These are phyloP conservation scores for Cercophora scortea DNA, from an alignment of 495 filamentous ascomycete genomes.

Conservation along the genomic window DNA sequence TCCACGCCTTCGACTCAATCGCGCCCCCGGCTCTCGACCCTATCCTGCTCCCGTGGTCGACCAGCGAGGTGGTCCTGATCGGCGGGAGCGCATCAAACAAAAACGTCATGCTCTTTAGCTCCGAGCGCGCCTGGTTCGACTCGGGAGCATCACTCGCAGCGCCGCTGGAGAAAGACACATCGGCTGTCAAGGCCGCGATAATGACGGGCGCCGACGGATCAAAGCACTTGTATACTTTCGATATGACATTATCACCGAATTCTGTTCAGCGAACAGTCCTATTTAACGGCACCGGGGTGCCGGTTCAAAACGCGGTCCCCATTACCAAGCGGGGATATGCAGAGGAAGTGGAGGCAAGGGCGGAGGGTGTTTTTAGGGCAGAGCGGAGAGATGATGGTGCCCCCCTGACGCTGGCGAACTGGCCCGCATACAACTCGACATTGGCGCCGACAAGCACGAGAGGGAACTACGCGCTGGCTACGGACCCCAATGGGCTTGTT, in stretches of 20 bases:
- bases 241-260: constrained; percentile 73
- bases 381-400: constrained; percentile 17
- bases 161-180: constrained; percentile 46
- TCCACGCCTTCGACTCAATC: constrained; percentile 44
- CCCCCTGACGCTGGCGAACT: constrained; percentile 45
- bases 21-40: constrained; percentile 61
- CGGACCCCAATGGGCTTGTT: constrained; percentile 51
- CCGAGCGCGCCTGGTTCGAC: constrained; percentile 49
- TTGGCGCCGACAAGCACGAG: constrained; percentile 56
- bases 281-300: constrained; percentile 34
- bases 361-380: constrained; percentile 23
- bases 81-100: constrained; percentile 63
- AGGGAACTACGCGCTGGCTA: constrained; percentile 35
- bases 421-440: constrained; percentile 71
- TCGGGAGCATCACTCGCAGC: constrained; percentile 53
- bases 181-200: constrained; percentile 49
- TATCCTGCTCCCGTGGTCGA: constrained; percentile 69
- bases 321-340: constrained; percentile 6
- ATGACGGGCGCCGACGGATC: constrained; percentile 67
- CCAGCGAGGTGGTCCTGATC: constrained; percentile 62
- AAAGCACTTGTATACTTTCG: constrained; percentile 75
- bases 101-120: constrained; percentile 57
- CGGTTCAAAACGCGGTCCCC: constrained; percentile 31
- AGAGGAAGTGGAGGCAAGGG: background rate
- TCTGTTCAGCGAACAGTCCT: constrained; percentile 59